Base-by-base conservation (phyloP, 495 filamentous ascomycete genomes). In the Penicillium pulvis region DNA sequence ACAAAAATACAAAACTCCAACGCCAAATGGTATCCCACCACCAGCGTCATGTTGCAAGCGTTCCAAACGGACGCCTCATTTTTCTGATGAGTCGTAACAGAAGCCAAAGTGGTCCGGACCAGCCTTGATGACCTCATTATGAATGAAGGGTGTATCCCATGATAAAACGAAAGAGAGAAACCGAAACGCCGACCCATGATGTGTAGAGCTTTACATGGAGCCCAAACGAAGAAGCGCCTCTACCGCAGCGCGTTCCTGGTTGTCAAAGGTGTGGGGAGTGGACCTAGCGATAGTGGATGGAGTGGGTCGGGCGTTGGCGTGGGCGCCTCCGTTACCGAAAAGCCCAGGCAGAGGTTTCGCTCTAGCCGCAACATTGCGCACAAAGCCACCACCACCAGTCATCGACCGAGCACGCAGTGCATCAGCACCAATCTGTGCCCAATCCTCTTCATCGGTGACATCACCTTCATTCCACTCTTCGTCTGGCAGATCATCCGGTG, bases 401-500 rank as follows among this genome's bases (percentile, higher is more conserved):
- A 88, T 81, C 43, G 88, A 91, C 14, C 82, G 84, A 43, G 89
- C 87, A 52, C 93, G 87, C 58, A 97, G 81, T 46, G 91, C 88
- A 20, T 87, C 91, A 20, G 93, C 90, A 28, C 92, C 93, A 47
- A 97, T 91, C 55, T 87, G 85, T 20, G 91, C 92, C 92, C 92
- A 96, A 75, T 98, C 93, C 71, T 98, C 94, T 61, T 97, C 92
- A 72, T 98, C 94, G n/a, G 94, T 98, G 52, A 87, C 81, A 68
- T 95, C 91, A 62, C 89, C 88, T 55, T 90, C 85, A 67, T 89
- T 84, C 64, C 80, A 79, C 65, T 88, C 81, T 31, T 87, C 86
- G 54, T 85, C 85, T 19, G 63, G 75, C n/a, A 79, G 65, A 43
- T 87, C 85, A 62, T 88, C 87, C 12, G 80, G 86, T n/a, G 83